Evolutionary conservation across 1,284 basidiomycete genomes (phyloP), one percentile per base, ranked within the genome.

Genomic region (Heterobasidion occidentale): DNA sequence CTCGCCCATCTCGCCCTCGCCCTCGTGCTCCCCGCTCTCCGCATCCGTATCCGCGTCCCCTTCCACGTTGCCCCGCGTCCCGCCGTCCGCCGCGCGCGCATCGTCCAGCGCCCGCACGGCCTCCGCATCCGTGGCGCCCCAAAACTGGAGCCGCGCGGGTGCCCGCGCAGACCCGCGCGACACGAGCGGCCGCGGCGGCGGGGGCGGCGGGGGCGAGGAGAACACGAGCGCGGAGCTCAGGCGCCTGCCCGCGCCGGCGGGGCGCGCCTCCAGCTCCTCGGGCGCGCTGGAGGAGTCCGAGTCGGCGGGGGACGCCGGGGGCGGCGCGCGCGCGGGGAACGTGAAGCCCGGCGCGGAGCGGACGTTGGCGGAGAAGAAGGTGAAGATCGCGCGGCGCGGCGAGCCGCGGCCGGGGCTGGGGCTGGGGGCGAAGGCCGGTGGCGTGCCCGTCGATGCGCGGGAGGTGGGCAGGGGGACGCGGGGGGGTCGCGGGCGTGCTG

Each of bases 351-450:
- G 60, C 14, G 61, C 44, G 7, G 61, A 56, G 20, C 60, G 61
- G 9, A 62, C 61, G 6, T 54, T 46, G 11, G 51, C 51, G 14
- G 60, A 54, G 54, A 62, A 62, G 53, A 62, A 62, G 33, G 61
- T 60, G 36, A 47, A 62, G 5, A 62, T 51, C 19, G 58, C 55
- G 44, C n/a, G 17, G n/a, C 27, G 48, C 46, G 46, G 27, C 50
- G 38, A 9, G 20, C 42, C 12, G 46, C 17, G 45, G 38, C 11
- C 38, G 38, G 38, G n/a, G 38, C 9, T 17, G 50, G 45, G 11
- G 44, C n/a, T 38, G 42, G 11, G 38, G 44, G 17, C 12, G 46
- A 49, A 27, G 27, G 27, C 27, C 27, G 27, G 27, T 27, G 27
- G 27, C 34, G 52, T 35, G 9, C 20, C 34, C 34, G 50, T 49